Percentiles rank a stretch among this genome's conserved stretches.
Conservation (phyloP, 2,329 filamentous ascomycete species). For the Nemania sp. region DNA sequence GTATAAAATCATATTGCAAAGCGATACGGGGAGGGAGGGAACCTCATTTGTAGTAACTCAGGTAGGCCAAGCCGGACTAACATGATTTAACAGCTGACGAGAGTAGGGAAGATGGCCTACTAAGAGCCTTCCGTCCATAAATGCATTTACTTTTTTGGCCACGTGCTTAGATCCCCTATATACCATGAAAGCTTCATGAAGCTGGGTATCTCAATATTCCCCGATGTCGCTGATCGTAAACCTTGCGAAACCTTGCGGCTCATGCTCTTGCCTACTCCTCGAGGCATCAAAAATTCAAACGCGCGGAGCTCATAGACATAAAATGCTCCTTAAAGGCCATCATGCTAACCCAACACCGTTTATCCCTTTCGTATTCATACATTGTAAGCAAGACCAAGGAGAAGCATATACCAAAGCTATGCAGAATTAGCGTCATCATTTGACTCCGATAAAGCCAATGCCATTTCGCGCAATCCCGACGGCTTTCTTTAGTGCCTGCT, state of each 20-base stretch:
- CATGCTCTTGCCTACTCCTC: constrained; percentile 22
- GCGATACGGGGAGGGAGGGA: not conserved
- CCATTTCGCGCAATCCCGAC: constrained; percentile 69
- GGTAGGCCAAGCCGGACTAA: constrained; percentile 1
- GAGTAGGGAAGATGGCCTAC: not conserved
- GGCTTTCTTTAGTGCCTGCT: constrained; percentile 70
- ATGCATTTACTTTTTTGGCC: not conserved
- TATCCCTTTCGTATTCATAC: constrained; percentile 24
- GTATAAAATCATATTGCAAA: not conserved
- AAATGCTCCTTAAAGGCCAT: constrained; percentile 16
- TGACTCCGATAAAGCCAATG: constrained; percentile 73
- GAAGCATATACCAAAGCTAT: constrained; percentile 1
- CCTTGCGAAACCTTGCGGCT: constrained; percentile 31
- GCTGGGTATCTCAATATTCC: constrained; percentile 35
- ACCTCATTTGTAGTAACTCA: not conserved
- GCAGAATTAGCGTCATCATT: constrained; percentile 54
- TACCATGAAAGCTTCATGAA: constrained; percentile 28
- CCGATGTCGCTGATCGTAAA: constrained; percentile 21
- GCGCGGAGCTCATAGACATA: constrained; percentile 12
- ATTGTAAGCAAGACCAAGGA: constrained; percentile 14
- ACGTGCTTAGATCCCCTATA: constrained; percentile 25
- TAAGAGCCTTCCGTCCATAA: not conserved
- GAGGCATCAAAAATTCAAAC: constrained; percentile 13
- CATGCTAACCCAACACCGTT: constrained; percentile 6
- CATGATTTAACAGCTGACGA: not conserved